These are phyloP conservation scores for Phanerodontia chrysosporium DNA, from an alignment of 768 basidiomycete genomes.

Conservation along the genomic window DNA sequence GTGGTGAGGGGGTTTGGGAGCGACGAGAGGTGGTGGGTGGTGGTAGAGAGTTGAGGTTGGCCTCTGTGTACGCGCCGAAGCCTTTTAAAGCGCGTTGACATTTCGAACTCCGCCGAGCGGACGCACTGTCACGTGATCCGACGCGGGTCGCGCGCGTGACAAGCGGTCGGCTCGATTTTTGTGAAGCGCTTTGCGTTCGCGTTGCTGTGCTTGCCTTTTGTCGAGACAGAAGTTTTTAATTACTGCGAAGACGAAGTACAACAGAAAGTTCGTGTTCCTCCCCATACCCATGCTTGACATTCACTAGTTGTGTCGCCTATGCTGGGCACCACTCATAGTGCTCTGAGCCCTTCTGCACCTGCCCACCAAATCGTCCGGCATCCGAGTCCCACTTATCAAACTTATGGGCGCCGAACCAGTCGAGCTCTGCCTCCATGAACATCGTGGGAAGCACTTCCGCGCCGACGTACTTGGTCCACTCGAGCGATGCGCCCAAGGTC, in stretches of 20 bases:
- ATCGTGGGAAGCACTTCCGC: slow-evolving; percentile 74
- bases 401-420: slow-evolving; percentile 99
- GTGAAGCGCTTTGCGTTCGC: too few species aligned
- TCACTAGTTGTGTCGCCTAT: too few species aligned
- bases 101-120: slow-evolving; percentile 24
- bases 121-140: slow-evolving; percentile 15
- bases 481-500: slow-evolving; percentile 19
- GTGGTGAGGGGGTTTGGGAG: slow-evolving; percentile 12
- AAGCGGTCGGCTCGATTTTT: too few species aligned
- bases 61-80: slow-evolving; percentile 21
- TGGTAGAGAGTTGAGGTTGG: slow-evolving; percentile 19
- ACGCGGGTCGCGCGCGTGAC: slow-evolving; percentile 3
- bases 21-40: slow-evolving; percentile 21
- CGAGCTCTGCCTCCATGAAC: slow-evolving; percentile 90
- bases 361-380: slow-evolving; percentile 6
- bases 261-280: too few species aligned
- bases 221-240: too few species aligned
- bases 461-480: slow-evolving; percentile 21
- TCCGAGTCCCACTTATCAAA: slow-evolving; percentile 45
- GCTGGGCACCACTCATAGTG: slow-evolving; percentile 23
- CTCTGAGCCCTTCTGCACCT: slow-evolving; percentile 19
- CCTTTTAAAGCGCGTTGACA: slow-evolving; percentile 23
- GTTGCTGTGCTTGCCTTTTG: too few species aligned
- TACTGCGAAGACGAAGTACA: too few species aligned
- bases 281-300: too few species aligned